Evolutionary conservation across 1,284 basidiomycete genomes (phyloP).

Genomic region (Tylopilus sp.): DNA sequence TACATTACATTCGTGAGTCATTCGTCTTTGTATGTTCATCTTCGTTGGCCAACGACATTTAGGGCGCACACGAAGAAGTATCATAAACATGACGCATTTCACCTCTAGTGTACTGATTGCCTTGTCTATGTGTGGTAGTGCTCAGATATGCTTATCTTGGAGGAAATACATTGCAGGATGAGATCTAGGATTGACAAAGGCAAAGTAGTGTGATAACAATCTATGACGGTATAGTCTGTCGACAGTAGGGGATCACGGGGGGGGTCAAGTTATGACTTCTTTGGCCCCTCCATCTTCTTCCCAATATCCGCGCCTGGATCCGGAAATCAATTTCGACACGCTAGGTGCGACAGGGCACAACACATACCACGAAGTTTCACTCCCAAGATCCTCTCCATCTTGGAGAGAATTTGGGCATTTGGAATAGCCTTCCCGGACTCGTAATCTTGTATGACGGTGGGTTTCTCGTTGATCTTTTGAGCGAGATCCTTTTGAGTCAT

Average conservation of each 20-base stretch:
- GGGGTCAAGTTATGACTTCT: conserved; percentile 57
- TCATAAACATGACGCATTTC: conserved; percentile 18
- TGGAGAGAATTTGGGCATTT: conserved; percentile 84
- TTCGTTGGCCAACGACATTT: not conserved
- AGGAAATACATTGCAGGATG: conserved; percentile 25
- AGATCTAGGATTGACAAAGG: conserved; percentile 24
- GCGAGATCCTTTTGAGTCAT: conserved; percentile 94
- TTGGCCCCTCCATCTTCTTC: conserved; percentile 74
- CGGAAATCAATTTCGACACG: conserved; percentile 6
- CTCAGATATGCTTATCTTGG: conserved; percentile 4
- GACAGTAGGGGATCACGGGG: conserved; percentile 27
- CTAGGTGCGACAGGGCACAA: not conserved
- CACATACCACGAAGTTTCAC: conserved; percentile 87
- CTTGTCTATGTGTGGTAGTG: not conserved
- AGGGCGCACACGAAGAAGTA: conserved; percentile 30
- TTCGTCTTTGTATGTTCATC: not conserved
- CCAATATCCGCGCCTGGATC: conserved; percentile 68
- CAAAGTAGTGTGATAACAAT: conserved; percentile 14
- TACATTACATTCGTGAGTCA: conserved; percentile 76
- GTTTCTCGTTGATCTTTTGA: conserved; percentile 89
- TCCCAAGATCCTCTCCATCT: conserved; percentile 86
- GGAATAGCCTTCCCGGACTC: conserved; percentile 89
- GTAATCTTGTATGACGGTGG: conserved; percentile 85
- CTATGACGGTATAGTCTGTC: conserved; percentile 16
- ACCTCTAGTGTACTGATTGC: conserved; percentile 1